Evolutionary conservation across 169 alveolate genomes (phyloP).

Genomic region (Cryptosporidium ryanae): DNA sequence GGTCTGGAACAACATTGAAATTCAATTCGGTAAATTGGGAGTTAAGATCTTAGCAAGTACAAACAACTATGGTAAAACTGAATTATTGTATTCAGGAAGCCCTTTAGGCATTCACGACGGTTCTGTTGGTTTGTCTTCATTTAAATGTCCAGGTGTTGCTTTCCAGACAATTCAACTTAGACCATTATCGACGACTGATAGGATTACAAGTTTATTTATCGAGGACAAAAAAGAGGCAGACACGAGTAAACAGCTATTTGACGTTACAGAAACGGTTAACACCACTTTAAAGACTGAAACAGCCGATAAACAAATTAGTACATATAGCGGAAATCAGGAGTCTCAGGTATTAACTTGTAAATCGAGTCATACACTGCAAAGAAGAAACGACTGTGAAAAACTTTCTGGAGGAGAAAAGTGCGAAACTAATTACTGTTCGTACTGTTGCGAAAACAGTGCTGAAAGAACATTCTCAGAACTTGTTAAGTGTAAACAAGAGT

Average conservation of each 20-base stretch:
- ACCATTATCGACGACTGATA: conserved; percentile 39
- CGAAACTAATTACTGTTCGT: conserved; percentile 59
- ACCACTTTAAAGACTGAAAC: neutral
- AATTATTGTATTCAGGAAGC: conserved; percentile 54
- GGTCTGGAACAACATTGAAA: conserved; percentile 66
- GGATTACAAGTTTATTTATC: conserved; percentile 34
- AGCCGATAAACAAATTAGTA: neutral
- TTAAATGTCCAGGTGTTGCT: conserved; percentile 71
- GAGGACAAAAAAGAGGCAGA: conserved; percentile 9
- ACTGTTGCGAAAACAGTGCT: conserved; percentile 64
- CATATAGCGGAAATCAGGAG: neutral
- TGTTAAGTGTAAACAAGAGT: conserved; percentile 49
- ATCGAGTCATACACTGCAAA: conserved; percentile 11
- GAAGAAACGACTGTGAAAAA: conserved; percentile 54
- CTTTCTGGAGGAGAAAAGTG: conserved; percentile 63
- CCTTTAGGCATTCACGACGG: conserved; percentile 63
- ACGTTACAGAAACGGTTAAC: neutral
- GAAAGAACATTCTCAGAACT: conserved; percentile 41
- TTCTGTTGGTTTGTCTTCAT: conserved; percentile 66
- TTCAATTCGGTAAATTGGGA: conserved; percentile 68
- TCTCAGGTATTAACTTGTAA: conserved; percentile 41
- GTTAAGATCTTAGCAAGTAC: conserved; percentile 64
- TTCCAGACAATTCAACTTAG: conserved; percentile 60
- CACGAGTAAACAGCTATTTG: neutral
- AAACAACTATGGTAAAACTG: conserved; percentile 72